A percentile compares a stretch with the other conserved stretches of the same genome.
Evolutionary conservation across 2,329 filamentous ascomycete species (phyloP).

Genomic region (Diaporthe citri): DNA sequence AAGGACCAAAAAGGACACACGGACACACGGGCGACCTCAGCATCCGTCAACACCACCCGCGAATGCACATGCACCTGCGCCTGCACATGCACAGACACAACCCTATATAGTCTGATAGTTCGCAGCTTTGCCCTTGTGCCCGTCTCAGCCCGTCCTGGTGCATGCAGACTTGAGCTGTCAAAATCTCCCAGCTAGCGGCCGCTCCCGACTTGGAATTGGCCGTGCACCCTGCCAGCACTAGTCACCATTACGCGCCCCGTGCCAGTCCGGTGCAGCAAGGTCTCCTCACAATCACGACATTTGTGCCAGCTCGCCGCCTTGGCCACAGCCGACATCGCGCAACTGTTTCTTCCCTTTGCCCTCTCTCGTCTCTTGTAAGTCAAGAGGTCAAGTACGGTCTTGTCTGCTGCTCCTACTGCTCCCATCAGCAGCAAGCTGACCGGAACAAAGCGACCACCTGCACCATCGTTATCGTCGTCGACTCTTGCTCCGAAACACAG

Average conservation of each 20-base stretch:
- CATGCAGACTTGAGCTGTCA: constrained; percentile 22
- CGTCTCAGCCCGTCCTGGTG: background rate
- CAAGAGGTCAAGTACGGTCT: background rate
- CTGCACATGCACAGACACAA: background rate
- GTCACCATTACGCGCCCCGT: background rate
- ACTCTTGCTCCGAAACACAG: background rate
- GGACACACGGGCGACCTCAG: constrained; percentile 12
- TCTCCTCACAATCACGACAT: constrained; percentile 36
- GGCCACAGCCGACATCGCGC: constrained; percentile 26
- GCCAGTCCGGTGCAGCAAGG: background rate
- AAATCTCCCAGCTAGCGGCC: constrained; percentile 14
- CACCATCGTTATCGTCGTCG: background rate
- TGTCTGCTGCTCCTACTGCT: background rate
- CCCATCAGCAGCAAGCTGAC: background rate
- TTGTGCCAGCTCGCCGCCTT: constrained; percentile 1
- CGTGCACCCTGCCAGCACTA: constrained; percentile 12
- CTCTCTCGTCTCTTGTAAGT: background rate
- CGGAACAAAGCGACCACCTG: background rate
- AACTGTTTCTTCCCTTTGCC: background rate
- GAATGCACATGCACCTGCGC: background rate
- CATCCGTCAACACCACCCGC: background rate
- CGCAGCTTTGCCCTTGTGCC: background rate
- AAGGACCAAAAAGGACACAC: background rate
- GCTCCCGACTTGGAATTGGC: constrained; percentile 21
- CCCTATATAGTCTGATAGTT: background rate